Conservation (phyloP, 2,329 filamentous ascomycete species). For the Sporothrix inflata region DNA sequence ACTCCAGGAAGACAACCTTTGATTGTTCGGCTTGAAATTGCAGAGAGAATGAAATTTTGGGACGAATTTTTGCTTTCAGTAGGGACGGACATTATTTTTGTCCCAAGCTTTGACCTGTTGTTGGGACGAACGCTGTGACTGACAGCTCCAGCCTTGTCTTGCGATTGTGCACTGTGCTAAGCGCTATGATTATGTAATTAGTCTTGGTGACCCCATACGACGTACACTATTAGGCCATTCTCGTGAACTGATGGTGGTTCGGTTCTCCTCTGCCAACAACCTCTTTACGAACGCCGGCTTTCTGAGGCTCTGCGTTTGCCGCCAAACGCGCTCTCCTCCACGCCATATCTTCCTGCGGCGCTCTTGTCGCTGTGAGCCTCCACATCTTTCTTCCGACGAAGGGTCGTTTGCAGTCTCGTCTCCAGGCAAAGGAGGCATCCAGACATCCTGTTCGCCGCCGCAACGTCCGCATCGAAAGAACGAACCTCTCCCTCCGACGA, state of each 20-base stretch:
- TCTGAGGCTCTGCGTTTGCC: not conserved
- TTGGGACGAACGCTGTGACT: not conserved
- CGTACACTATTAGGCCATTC: not conserved
- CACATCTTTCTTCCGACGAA: not conserved
- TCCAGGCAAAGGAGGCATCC: no score
- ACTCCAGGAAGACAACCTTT: not conserved
- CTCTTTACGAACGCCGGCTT: not conserved
- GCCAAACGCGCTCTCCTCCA: not conserved
- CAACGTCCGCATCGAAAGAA: not conserved
- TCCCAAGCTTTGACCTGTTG: not conserved
- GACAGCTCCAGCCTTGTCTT: not conserved
- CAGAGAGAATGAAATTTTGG: not conserved
- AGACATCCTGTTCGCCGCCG: not conserved
- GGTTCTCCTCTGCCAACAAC: not conserved
- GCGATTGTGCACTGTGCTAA: conserved; percentile 16
- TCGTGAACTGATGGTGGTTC: not conserved
- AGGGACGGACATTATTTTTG: not conserved
- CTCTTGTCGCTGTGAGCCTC: no score
- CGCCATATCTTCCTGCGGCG: not conserved
- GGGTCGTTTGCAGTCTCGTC: not conserved
- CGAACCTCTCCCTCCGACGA: not conserved
- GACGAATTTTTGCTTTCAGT: not conserved
- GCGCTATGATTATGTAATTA: conserved; percentile 13
- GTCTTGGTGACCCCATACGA: not conserved
- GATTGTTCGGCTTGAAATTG: no score